These are phyloP conservation scores for Salvia miltiorrhiza DNA, from an alignment of 257 asterid genomes.

Conservation along the genomic window DNA sequence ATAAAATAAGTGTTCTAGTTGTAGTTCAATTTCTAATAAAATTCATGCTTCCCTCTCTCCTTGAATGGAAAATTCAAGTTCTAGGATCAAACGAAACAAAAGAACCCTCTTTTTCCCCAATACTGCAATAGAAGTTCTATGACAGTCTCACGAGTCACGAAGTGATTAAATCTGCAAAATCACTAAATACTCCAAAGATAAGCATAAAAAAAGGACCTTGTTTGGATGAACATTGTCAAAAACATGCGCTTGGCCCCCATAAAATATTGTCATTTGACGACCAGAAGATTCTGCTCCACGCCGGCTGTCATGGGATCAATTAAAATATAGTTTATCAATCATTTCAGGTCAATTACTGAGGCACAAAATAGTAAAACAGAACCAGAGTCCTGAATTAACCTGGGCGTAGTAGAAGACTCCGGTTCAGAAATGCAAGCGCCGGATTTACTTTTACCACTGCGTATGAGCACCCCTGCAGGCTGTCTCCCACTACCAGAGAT, in stretches of 20 bases:
- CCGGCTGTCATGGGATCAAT: constrained; percentile 46
- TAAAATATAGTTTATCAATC: constrained; percentile 18
- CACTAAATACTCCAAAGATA: not conserved
- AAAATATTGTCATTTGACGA: constrained; percentile 91
- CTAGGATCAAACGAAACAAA: constrained; percentile 4
- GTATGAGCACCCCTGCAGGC: constrained; percentile 62
- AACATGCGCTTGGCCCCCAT: constrained; percentile 93
- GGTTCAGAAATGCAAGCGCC: constrained; percentile 52
- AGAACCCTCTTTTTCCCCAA: not conserved
- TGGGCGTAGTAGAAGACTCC: constrained; percentile 52
- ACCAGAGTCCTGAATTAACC: constrained; percentile 36
- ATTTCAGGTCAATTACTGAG: not conserved
- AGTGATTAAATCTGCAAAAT: not conserved
- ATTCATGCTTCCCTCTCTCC: not conserved
- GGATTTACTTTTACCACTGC: constrained; percentile 53
- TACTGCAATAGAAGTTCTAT: not conserved
- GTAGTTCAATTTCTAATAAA: not conserved
- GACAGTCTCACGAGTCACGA: no score
- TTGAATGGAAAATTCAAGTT: not conserved
- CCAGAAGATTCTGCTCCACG: constrained; percentile 49
- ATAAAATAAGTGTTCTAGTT: not conserved
- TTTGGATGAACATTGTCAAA: constrained; percentile 85
- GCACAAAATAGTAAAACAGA: constrained; percentile 1
- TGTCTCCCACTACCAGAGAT: constrained; percentile 55
- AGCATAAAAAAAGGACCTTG: constrained; percentile 49